A percentile compares a stretch with the other conserved stretches of the same genome.
phyloP scores from a whole-genome alignment of 1,284 basidiomycete species.

The Gomphus sp. region DNA sequence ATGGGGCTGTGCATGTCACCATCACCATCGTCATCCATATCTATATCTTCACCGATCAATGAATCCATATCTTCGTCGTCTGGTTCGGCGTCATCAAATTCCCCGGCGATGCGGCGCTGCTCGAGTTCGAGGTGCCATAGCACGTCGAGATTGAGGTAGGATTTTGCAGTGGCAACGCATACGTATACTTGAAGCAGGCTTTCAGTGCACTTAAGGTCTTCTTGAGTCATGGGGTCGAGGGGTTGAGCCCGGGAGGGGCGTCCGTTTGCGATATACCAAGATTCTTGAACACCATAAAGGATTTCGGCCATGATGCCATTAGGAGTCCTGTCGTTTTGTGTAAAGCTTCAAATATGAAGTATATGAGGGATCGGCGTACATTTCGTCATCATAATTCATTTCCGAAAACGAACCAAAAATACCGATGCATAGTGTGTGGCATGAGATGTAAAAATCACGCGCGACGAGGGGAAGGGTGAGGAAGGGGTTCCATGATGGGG shows the following conservation, averaged over 20 bases:
- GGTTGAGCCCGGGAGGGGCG: background rate
- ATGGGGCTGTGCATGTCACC: background rate
- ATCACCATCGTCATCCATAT: no score
- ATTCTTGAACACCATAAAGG: background rate
- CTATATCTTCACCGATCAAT: background rate
- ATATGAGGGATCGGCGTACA: background rate
- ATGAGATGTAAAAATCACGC: background rate
- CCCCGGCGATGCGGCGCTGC: background rate
- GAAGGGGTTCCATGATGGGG: background rate
- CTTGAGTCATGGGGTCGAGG: background rate
- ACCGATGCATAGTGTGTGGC: background rate
- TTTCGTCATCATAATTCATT: background rate
- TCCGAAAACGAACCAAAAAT: background rate
- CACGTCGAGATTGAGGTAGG: background rate
- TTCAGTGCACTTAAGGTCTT: background rate
- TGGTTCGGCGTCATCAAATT: background rate
- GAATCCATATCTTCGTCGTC: background rate
- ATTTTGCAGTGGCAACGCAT: background rate
- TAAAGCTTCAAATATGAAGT: no score
- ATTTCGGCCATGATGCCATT: background rate
- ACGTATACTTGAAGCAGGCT: constrained; percentile 3
- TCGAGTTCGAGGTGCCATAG: background rate
- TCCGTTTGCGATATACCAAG: background rate
- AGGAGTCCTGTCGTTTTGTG: background rate
- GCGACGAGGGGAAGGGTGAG: background rate